Evolutionary conservation across 73 alveolate species (phyloP), one percentile per base, ranked within the genome.

Genomic region (Effrenium voratum): DNA sequence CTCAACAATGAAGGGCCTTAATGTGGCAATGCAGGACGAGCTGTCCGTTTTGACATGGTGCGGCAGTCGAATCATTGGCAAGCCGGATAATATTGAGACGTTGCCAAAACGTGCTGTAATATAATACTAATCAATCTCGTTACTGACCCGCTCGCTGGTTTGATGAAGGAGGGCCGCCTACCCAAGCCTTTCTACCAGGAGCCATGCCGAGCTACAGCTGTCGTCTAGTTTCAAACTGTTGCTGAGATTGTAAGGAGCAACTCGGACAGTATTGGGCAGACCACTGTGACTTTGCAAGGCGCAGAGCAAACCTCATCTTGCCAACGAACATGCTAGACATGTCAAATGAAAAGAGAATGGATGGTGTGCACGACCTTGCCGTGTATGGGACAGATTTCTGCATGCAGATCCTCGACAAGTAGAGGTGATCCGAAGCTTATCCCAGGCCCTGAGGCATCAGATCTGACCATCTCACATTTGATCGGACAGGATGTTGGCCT

Each of bases 171-270:
- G 55, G 97, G 97, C 75, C 59, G 97, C 44, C 19, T 90, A 75
- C 97, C 97, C 40, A 90, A 90, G 97, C 97, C 97, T 57, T 90
- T 90, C 87, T 38, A 68, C 43, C 97, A 90, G 97, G 97, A 66
- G 85, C 50, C 38, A 38, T 76, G 55, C 6, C 24, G 12, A 5
- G n/a, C 8, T 15, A 30, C 41, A 0, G 79, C 16, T 66, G 40
- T 66, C 19, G 79, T 24, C 43, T 66, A 16, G 10, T 16, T 66
- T 66, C 2, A 13, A 13, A 24, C 79, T 13, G 49, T 66, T 13
- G 30, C 16, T 16, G 8, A 28, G 10, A 32, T 38, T 19, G 47
- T 13, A 30, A 90, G 97, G 97, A 90, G 32, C 88, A 66, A 4
- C 47, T 90, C 88, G 97, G 97, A 43, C 88, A 90, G 41, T 90